Percentiles rank a stretch among this genome's conserved stretches.
Conservation (phyloP, 2,329 filamentous ascomycete genomes). For the Exophiala phaeomuriformis region DNA sequence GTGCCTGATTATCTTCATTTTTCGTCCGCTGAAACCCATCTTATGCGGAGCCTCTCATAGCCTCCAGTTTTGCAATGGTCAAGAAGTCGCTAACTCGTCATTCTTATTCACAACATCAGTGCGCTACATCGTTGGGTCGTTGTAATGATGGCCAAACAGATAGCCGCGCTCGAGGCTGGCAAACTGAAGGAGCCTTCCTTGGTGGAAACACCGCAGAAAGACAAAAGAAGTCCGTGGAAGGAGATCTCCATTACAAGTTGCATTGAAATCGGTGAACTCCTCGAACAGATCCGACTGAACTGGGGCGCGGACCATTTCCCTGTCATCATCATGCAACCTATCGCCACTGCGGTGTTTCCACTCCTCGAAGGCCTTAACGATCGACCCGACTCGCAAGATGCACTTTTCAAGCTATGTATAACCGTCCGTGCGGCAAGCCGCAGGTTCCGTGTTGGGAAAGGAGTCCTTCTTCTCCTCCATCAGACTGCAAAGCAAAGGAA, state of each 20-base stretch:
- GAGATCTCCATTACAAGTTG: slow-evolving; percentile 28
- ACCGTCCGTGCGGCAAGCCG: slow-evolving; percentile 26
- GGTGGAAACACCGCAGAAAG: slow-evolving; percentile 11
- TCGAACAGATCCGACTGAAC: slow-evolving; percentile 26
- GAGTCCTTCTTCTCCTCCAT: slow-evolving; percentile 29
- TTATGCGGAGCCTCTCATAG: too few species aligned
- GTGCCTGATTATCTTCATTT: slow-evolving; percentile 3
- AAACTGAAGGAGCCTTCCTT: slow-evolving; percentile 21
- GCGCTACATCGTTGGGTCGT: slow-evolving; percentile 23
- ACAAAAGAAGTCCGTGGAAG: slow-evolving; percentile 18
- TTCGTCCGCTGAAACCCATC: too few species aligned
- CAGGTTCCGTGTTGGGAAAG: slow-evolving; percentile 28
- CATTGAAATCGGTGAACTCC: slow-evolving; percentile 25
- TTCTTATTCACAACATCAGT: background rate
- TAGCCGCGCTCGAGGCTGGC: slow-evolving; percentile 11
- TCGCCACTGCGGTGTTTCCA: slow-evolving; percentile 29
- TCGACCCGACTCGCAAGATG: slow-evolving; percentile 22
- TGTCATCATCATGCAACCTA: slow-evolving; percentile 30
- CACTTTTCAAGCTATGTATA: slow-evolving; percentile 30
- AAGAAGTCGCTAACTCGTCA: too few species aligned
- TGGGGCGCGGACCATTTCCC: slow-evolving; percentile 33
- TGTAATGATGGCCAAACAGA: slow-evolving; percentile 28
- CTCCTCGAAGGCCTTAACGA: slow-evolving; percentile 28
- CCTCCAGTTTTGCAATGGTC: too few species aligned
- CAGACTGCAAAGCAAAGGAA: slow-evolving; percentile 27